Percentiles rank a stretch among this genome's conserved stretches.
Conservation (phyloP, 2,329 filamentous ascomycete species). For the Cryphonectria carpinicola region DNA sequence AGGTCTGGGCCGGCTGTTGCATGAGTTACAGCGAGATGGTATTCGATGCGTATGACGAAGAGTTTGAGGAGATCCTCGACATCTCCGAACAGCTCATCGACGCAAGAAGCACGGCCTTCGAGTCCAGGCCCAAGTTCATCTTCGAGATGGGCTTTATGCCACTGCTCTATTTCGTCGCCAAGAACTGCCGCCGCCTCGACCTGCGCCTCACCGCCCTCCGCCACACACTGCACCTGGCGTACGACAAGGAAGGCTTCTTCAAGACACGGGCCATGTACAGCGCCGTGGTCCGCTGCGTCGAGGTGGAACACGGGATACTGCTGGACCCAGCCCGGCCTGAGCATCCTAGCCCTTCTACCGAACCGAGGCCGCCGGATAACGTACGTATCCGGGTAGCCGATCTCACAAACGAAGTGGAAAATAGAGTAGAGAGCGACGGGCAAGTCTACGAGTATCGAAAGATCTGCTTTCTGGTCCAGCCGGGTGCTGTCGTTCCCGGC, state of each 20-base stretch:
- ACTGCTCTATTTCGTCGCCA: constrained; percentile 46
- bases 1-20: constrained; percentile 41
- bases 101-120: constrained; percentile 26
- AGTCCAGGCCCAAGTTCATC: constrained; percentile 38
- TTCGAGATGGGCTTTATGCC: constrained; percentile 50
- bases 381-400: constrained; percentile 16
- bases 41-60: constrained; percentile 41
- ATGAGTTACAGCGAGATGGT: constrained; percentile 38
- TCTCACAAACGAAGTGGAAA: constrained; percentile 15
- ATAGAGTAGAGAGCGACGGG: constrained; percentile 9
- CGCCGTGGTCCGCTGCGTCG: constrained; percentile 39
- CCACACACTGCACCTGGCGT: constrained; percentile 38
- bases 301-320: constrained; percentile 41
- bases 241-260: constrained; percentile 46
- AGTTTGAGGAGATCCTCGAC: constrained; percentile 44
- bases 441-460: constrained; percentile 14
- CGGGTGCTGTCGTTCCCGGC: constrained; percentile 16
- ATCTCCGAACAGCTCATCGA: constrained; percentile 33
- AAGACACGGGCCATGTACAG: constrained; percentile 38
- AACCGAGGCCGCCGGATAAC: constrained; percentile 14
- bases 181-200: constrained; percentile 47
- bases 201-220: constrained; percentile 44
- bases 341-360: neutral
- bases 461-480: constrained; percentile 13
- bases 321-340: constrained; percentile 26